phyloP scores from a whole-genome alignment of 148 eudicot species.

The Chenopodium berlandieri region DNA sequence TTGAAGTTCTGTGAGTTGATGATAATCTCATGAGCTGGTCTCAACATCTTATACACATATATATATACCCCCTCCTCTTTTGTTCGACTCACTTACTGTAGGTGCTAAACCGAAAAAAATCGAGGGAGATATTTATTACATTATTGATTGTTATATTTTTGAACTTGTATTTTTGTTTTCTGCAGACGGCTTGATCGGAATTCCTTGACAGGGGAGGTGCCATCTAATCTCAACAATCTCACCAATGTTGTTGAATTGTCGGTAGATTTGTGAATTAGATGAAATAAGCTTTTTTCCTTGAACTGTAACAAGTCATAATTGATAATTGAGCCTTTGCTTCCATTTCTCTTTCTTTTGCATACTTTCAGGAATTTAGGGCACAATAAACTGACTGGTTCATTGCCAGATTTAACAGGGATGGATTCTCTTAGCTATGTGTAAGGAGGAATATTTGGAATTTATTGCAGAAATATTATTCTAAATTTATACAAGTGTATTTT shows the following conservation, averaged over 20 bases:
- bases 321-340: background rate
- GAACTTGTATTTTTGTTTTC: background rate
- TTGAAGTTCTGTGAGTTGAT: slow-evolving; percentile 83
- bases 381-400: slow-evolving; percentile 59
- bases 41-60: background rate
- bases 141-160: no score
- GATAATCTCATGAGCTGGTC: background rate
- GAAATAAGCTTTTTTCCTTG: background rate
- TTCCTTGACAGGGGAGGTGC: slow-evolving; percentile 53
- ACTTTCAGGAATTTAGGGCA: slow-evolving; percentile 64
- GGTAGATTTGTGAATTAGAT: slow-evolving; percentile 31
- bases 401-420: slow-evolving; percentile 80
- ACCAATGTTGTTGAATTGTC: slow-evolving; percentile 63
- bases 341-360: background rate
- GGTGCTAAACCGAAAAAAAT: no score
- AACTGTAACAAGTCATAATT: background rate
- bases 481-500: background rate
- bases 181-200: slow-evolving; percentile 85
- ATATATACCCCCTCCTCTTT: background rate
- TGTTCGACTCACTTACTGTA: no score
- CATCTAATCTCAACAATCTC: slow-evolving; percentile 73
- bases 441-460: slow-evolving; percentile 27
- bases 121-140: no score
- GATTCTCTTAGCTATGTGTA: slow-evolving; percentile 71
- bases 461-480: background rate